These are phyloP conservation scores for Cylindrotheca fusiformis DNA, from an alignment of 108 stramenopile species.

Conservation along the genomic window DNA sequence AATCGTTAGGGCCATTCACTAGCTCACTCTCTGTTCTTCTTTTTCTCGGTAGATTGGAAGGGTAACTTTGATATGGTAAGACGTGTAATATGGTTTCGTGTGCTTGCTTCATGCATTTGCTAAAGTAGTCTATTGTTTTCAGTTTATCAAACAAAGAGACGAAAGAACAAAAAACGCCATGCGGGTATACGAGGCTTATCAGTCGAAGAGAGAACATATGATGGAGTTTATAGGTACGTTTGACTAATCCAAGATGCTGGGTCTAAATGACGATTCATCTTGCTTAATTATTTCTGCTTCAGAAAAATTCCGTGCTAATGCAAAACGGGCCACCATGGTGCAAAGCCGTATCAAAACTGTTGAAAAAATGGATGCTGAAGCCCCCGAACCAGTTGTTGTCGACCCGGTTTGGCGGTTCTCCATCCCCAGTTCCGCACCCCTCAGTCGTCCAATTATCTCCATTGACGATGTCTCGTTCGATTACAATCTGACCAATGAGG, in stretches of 20 bases:
- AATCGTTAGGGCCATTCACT: background rate
- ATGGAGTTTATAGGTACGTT: slow-evolving; percentile 99
- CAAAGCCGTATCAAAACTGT: slow-evolving; percentile 98
- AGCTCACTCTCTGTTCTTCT: slow-evolving; percentile 1
- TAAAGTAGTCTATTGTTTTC: too few relatives aligned
- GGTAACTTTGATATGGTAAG: slow-evolving; percentile 95
- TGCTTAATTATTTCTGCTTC: background rate
- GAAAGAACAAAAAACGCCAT: slow-evolving; percentile 84
- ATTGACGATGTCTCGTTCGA: slow-evolving; percentile 97
- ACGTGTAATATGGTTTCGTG: too few relatives aligned
- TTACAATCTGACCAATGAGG: slow-evolving; percentile 53
- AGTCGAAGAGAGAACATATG: slow-evolving; percentile 94
- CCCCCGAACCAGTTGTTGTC: slow-evolving; percentile 73
- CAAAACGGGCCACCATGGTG: slow-evolving; percentile 93
- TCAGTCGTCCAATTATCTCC: slow-evolving; percentile 91
- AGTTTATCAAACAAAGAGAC: slow-evolving; percentile 83
- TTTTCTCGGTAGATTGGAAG: slow-evolving; percentile 67
- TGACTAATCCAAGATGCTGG: slow-evolving; percentile 21
- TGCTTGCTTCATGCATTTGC: too few relatives aligned
- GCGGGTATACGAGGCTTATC: slow-evolving; percentile 91
- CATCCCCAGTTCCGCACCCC: slow-evolving; percentile 88
- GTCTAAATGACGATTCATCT: background rate
- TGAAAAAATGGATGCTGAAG: slow-evolving; percentile 92
- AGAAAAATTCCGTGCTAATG: slow-evolving; percentile 70
- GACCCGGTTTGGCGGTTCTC: slow-evolving; percentile 82